A percentile compares a stretch with the other conserved stretches of the same genome.
phyloP scores from a whole-genome alignment of 2,329 filamentous ascomycete species.

The Fusarium keratoplasticum region DNA sequence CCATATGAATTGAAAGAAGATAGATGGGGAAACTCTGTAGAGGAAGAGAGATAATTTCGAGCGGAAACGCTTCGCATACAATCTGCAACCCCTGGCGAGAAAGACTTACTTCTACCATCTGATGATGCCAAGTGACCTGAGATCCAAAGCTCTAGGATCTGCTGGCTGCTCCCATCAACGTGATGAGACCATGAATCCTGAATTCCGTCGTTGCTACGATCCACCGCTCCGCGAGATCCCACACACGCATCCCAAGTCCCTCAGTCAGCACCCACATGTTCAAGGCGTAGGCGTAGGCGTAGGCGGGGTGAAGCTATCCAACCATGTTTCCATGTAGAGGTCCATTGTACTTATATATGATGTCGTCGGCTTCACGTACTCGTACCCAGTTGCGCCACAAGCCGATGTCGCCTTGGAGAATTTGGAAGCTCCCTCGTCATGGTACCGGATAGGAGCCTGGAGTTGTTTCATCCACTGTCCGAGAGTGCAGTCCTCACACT shows the following conservation, averaged over 20 bases:
- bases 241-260: no score
- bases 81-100: not conserved
- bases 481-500: not conserved
- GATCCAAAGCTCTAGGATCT: no score
- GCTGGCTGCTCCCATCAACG: no score
- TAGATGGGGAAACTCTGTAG: not conserved
- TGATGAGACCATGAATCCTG: not conserved
- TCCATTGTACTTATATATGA: not conserved
- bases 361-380: not conserved
- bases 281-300: not conserved
- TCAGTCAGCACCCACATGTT: not conserved
- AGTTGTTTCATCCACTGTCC: not conserved
- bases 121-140: not conserved
- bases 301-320: not conserved
- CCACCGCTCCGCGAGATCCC: no score
- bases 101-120: not conserved
- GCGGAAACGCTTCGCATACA: not conserved
- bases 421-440: not conserved
- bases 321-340: not conserved
- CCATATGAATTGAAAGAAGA: not conserved
- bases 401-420: not conserved
- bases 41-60: not conserved
- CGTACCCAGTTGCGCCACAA: not conserved
- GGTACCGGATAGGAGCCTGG: not conserved
- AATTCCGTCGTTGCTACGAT: not conserved